Conservation (phyloP, 441 rosid species). For the Corymbia calophylla region DNA sequence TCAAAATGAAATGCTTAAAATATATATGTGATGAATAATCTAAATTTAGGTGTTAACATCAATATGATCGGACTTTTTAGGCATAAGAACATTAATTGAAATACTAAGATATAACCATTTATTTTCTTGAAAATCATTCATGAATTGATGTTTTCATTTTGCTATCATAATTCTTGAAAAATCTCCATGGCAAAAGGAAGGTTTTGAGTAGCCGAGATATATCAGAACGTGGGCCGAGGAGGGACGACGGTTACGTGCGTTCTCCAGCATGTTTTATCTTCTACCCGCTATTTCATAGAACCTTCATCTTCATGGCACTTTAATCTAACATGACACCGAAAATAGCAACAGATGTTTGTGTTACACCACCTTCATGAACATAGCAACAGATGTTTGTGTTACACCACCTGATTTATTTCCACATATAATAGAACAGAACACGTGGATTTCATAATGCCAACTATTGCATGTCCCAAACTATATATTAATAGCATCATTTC, state of each 20-base stretch:
- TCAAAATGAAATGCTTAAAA: too few relatives aligned
- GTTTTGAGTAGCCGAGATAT: background rate
- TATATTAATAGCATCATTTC: too few relatives aligned
- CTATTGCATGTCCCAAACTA: too few relatives aligned
- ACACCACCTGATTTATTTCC: too few relatives aligned
- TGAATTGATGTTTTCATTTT: too few relatives aligned
- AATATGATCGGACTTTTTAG: background rate
- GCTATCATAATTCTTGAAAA: background rate
- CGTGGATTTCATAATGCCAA: too few relatives aligned
- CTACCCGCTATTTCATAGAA: background rate
- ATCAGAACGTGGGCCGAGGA: background rate
- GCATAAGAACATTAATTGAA: background rate
- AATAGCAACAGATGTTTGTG: background rate
- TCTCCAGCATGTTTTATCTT: background rate
- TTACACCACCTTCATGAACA: background rate
- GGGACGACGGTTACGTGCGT: background rate
- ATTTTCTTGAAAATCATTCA: background rate
- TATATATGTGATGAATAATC: too few relatives aligned
- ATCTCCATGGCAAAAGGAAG: background rate
- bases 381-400: too few relatives aligned
- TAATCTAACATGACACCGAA: background rate
- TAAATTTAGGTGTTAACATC: too few relatives aligned
- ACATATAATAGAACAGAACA: too few relatives aligned
- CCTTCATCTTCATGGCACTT: background rate
- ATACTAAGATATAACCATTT: too few relatives aligned